Base-by-base conservation (phyloP, 345 rosid genomes). In the Eutrema heterophyllum region DNA sequence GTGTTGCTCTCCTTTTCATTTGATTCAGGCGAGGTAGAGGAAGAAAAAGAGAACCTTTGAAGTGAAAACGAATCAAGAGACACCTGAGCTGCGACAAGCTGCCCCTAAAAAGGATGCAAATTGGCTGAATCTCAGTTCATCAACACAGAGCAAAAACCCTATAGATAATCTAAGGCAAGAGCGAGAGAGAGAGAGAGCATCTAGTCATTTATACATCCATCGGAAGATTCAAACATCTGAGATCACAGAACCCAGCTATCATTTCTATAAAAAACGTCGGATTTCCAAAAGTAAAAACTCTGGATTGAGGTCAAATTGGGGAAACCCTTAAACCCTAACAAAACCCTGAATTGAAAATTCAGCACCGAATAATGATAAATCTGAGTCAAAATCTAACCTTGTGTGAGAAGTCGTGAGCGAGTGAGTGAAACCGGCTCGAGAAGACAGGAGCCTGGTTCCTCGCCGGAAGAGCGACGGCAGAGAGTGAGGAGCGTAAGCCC, bases 21-120 rank as follows among this genome's bases (percentile, higher is more conserved):
- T 41, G 81, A 45, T 78, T 83, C 86, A 52, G 88, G 78, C 18
- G 92, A 82, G 50, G 90, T 84, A 38, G 96, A 72, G 26, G 90
- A 85, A 43, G 80, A 76, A 74, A 91, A 75, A 59, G 92, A 84
- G 67, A 81, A 81, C 39, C 59, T 85, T 74, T 76, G 85, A 56
- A 84, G 67, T 26, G 81, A 6, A 36, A 78, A 74, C 11, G 84
- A 79, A 77, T 50, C 75, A 21, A 64, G 2, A 32, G 81, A 78
- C 49, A 75, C 77, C 78, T 84, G 87, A 70, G 71, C 54, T 36
- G 78, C 62, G 64, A 70, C 57, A 65, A 79, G 77, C 90, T 87
- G 83, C 57, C 63, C 64, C 41, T 7, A 11, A 33, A 52, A 68
- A 60, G 10, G 36, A 60, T 35, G 33, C 65, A 83, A 76, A 38